These are phyloP conservation scores for Micractinium sp. DNA, from an alignment of 139 green algal genomes.

Conservation along the genomic window DNA sequence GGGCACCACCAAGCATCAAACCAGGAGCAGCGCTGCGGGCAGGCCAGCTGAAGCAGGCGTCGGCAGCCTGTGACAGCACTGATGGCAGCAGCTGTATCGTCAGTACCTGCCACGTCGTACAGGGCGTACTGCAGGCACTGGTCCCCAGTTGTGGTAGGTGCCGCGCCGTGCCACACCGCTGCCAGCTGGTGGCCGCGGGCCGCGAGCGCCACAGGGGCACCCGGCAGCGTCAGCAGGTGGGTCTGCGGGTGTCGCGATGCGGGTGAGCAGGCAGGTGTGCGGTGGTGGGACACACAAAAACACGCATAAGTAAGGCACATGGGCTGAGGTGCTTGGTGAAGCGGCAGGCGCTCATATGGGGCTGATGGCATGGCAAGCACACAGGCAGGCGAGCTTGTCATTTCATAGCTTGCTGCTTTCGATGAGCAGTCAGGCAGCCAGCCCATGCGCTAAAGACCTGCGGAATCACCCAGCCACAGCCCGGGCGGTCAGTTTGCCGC, in stretches of 20 bases:
- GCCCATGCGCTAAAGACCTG: no score
- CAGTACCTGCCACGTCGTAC: constrained; percentile 29
- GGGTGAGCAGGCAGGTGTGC: no score
- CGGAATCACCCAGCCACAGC: no score
- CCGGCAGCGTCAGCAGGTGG: constrained; percentile 57
- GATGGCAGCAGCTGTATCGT: no score
- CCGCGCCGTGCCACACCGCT: constrained; percentile 53
- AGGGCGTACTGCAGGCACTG: constrained; percentile 54
- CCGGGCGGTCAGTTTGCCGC: no score
- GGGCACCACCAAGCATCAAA: not conserved
- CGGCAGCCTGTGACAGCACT: no score
- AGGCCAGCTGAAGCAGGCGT: not conserved
- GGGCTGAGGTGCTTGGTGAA: no score
- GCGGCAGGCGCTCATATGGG: no score
- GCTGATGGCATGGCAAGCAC: not conserved
- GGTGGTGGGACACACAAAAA: not conserved
- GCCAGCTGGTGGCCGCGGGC: constrained; percentile 53
- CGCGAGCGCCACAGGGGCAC: constrained; percentile 63
- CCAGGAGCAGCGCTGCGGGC: no score
- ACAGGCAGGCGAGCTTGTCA: not conserved
- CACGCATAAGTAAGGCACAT: no score
- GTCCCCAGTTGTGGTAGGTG: constrained; percentile 44
- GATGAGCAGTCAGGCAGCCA: not conserved
- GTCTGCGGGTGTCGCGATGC: constrained; percentile 40
- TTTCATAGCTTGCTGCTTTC: no score